Percentiles rank a stretch among this genome's conserved stretches.
phyloP scores from a whole-genome alignment of 441 rosid species.

The Erodium texanum region DNA sequence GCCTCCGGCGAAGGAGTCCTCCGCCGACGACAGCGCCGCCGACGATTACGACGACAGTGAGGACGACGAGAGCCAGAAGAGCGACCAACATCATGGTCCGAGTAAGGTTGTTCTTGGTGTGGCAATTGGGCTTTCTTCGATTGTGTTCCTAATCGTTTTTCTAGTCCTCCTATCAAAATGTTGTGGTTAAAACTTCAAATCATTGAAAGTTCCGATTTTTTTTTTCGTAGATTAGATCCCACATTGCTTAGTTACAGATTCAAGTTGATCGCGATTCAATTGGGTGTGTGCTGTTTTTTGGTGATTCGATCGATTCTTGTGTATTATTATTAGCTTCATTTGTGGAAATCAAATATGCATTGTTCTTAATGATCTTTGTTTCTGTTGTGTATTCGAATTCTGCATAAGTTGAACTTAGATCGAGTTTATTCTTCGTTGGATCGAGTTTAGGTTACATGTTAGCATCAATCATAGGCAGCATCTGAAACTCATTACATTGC shows the following conservation, averaged over 20 bases:
- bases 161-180: conserved; percentile 72
- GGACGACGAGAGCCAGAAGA: conserved; percentile 16
- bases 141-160: conserved; percentile 83
- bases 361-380: too few species aligned
- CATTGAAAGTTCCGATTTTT: conserved; percentile 9
- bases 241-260: background rate
- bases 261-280: too few species aligned
- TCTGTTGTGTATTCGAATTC: too few species aligned
- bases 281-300: too few species aligned
- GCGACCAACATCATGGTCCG: conserved; percentile 52
- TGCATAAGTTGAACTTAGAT: too few species aligned
- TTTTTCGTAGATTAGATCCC: conserved; percentile 17
- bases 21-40: conserved; percentile 27
- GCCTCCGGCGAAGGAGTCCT: conserved; percentile 53
- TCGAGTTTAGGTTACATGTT: background rate
- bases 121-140: conserved; percentile 71
- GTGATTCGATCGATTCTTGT: too few species aligned
- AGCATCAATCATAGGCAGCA: background rate
- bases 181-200: conserved; percentile 43
- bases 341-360: too few species aligned
- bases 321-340: too few species aligned
- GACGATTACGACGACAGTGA: conserved; percentile 20
- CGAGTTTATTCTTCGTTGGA: too few species aligned
- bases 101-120: conserved; percentile 82
- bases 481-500: background rate